These are phyloP conservation scores for Cyberlindnera bimundalis DNA, from an alignment of 805 yeast species.

Conservation along the genomic window DNA sequence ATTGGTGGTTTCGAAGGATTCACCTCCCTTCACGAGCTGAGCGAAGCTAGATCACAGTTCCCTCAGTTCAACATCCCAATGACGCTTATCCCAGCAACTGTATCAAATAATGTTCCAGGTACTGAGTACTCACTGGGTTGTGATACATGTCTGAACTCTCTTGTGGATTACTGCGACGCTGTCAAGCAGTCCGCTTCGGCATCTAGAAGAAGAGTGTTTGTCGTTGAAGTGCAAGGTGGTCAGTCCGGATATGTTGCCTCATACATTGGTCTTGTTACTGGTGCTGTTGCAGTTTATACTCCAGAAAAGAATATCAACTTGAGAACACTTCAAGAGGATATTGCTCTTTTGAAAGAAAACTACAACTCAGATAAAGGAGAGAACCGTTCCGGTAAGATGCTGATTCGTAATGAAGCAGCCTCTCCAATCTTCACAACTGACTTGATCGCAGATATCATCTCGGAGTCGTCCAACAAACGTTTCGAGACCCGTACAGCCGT, in stretches of 20 bases:
- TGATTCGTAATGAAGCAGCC: constrained; percentile 81
- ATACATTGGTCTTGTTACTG: constrained; percentile 77
- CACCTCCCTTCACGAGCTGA: constrained; percentile 75
- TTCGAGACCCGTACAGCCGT: constrained; percentile 93
- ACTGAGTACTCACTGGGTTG: constrained; percentile 93
- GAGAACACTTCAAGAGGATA: constrained; percentile 69
- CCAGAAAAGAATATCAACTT: constrained; percentile 68
- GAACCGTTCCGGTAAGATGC: constrained; percentile 65
- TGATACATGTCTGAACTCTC: constrained; percentile 91
- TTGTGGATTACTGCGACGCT: constrained; percentile 91
- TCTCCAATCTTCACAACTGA: constrained; percentile 80
- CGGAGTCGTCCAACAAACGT: constrained; percentile 68
- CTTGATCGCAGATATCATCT: constrained; percentile 77
- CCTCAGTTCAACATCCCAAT: constrained; percentile 94
- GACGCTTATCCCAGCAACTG: constrained; percentile 91
- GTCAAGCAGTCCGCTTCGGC: constrained; percentile 95
- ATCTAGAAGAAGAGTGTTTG: constrained; percentile 89
- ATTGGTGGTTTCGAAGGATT: constrained; percentile 99
- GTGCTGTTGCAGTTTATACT: constrained; percentile 47
- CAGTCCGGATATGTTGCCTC: constrained; percentile 93
- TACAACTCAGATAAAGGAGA: constrained; percentile 58
- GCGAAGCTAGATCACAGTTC: constrained; percentile 68
- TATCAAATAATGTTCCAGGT: constrained; percentile 98
- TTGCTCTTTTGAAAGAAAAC: constrained; percentile 61
- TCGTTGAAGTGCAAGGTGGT: constrained; percentile 98